Percentiles rank a stretch among this genome's conserved stretches.
These are phyloP conservation scores for Rhodocollybia butyracea DNA, from an alignment of 768 basidiomycete species.

Conservation along the genomic window DNA sequence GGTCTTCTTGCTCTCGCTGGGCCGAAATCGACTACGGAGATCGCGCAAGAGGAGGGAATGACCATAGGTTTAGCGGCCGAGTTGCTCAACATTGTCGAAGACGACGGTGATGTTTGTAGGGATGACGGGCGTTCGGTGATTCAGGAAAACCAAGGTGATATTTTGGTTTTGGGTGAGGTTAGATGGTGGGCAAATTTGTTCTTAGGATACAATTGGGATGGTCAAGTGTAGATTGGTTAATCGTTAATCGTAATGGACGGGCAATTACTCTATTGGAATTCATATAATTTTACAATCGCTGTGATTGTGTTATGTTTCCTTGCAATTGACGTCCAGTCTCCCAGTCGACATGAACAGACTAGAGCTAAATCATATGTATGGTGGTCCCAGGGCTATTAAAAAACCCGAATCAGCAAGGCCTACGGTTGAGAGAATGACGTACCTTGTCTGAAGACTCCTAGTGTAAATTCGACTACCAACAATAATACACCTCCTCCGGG, in stretches of 20 bases:
- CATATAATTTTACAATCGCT: too few species aligned
- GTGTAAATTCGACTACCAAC: constrained; percentile 87
- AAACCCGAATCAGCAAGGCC: not conserved
- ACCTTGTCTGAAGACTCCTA: constrained; percentile 76
- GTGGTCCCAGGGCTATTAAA: constrained; percentile 45
- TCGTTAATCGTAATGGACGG: too few species aligned
- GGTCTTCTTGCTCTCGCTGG: constrained; percentile 48
- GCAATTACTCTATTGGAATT: too few species aligned
- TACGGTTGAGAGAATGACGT: constrained; percentile 18
- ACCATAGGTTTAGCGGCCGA: constrained; percentile 73
- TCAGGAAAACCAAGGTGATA: constrained; percentile 22
- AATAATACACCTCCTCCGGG: constrained; percentile 94
- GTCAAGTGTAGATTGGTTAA: not conserved
- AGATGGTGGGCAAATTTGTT: constrained; percentile 75
- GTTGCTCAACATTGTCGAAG: constrained; percentile 75
- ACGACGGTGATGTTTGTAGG: constrained; percentile 65
- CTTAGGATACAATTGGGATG: constrained; percentile 7
- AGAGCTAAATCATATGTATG: constrained; percentile 35
- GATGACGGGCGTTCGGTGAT: constrained; percentile 57
- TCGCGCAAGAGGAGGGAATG: constrained; percentile 70
- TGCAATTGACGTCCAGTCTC: too few species aligned
- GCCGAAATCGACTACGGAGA: constrained; percentile 54
- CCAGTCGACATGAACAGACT: not conserved
- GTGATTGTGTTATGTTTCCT: too few species aligned
- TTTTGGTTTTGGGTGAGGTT: constrained; percentile 53